Evolutionary conservation across 495 filamentous ascomycete genomes (phyloP), one percentile per base, ranked within the genome.

Genomic region (Parmelia sp.): DNA sequence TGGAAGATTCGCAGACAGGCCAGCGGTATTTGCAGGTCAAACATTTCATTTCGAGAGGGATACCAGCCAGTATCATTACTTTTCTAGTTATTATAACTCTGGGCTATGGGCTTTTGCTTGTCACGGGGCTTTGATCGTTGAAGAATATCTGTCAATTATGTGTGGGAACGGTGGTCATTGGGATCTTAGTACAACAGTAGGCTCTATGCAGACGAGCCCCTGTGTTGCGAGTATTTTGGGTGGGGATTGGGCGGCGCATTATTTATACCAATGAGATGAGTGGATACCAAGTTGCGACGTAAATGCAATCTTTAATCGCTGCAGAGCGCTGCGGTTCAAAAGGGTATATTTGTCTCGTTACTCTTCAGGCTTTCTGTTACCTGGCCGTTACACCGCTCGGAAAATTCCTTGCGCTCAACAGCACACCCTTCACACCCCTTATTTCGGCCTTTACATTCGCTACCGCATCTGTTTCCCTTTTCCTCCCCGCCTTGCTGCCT

Each of bases 21-120:
- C 90, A 96, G 74, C 80, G 94, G 29, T 99, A 99, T 73, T 81
- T 99, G 61, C 78, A 87, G 61, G 94, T 97, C 35, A 89, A 88
- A 68, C 94, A 99, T 72, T 99, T 99, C 76, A 87, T 99, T 64
- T 91, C 87, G 31, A 78, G 92, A 31, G 94, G 94, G 68, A 85
- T 97, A 62, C 93, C 95, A 5, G 84, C 87, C 67, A 93, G 89
- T 79, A 66, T 97, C 21, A 79, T 97, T 56, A 82, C 89, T 21
- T 86, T 96, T 65, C 76, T 80, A 3, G 90, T 97, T n/a, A 84
- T 97, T 21, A 82, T 96, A 25, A 90, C 90, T 4, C 60, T 89
- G 51, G 95, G 94, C 5, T 97, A 97, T 74, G 90, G 86, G 12
- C 80, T 94, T 25, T 49, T 71, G 40, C 62, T 64, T 4, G 53